Base-by-base conservation (phyloP, 2,329 filamentous ascomycete genomes). In the Colletotrichum endophyticum region DNA sequence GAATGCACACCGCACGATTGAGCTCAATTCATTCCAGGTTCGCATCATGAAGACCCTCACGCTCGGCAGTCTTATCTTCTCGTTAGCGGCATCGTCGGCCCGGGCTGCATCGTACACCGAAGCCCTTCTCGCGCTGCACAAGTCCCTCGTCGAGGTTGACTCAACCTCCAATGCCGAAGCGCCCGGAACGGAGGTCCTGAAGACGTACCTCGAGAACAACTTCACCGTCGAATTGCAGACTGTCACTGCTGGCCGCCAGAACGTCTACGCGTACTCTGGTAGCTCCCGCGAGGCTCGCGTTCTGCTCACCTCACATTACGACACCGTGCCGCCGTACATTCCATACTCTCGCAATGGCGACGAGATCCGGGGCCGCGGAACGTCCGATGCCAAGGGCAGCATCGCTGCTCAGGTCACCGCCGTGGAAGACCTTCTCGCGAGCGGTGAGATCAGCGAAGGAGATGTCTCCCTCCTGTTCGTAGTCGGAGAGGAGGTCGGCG, bases 401-500 rank as follows among this genome's bases (percentile, higher is more conserved):
- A 89, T 96, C 11, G 95, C 95, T 0, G 90, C 95, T 6, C 94
- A 96, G 84, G 91, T 96, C 75, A 90, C 89, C 27, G 95, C 95
- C 0, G 86, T 95, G 5, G 86, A 90, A 76, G 84, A 89, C 78
- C 87, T 95, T 9, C 81, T 92, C 5, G 81, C 82, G 0, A 80
- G 84, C 0, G 82, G 82, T 0, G 80, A 83, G 36, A 83, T 92
- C 19, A 78, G 80, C 12, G 82, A 85, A 5, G 87, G 86, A 3
- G 91, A 93, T 78, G 85, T 92, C 1, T 88, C 92, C 75, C 85
- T 95, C 15, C 82, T 94, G 1, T 94, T 90, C 76, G 93, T 95
- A 1, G 95, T 98, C 0, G 96, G 95, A 75, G 96, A 99, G 84
- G 96, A 99, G 84, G 90, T 89, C 2, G 88, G 88, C 3, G 96